phyloP scores from a whole-genome alignment of 176 grass and related monocot genomes.

The Hsuehochloa calcarea region DNA sequence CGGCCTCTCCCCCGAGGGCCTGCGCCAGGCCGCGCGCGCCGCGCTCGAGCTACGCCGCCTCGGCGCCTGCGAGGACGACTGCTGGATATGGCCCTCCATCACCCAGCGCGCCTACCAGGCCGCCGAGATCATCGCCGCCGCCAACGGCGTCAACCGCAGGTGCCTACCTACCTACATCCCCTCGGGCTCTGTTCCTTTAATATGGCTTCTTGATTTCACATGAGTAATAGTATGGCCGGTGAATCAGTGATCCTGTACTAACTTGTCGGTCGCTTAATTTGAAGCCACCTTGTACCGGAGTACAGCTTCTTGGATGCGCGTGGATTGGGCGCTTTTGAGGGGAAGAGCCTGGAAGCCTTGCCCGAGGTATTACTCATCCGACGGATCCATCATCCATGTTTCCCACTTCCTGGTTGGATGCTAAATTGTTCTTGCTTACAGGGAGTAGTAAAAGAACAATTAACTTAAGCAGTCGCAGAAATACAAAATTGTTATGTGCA shows the following conservation, averaged over 20 bases:
- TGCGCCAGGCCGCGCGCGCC: conserved; percentile 62
- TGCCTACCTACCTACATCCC: not conserved
- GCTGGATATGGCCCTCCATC: conserved; percentile 97
- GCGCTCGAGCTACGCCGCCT: conserved; percentile 78
- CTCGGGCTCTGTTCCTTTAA: not conserved
- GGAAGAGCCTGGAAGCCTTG: conserved; percentile 64
- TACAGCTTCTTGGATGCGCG: conserved; percentile 96
- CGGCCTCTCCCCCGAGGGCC: conserved; percentile 72
- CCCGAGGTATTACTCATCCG: conserved; percentile 55
- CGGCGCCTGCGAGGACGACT: conserved; percentile 84
- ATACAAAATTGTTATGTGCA: not conserved
- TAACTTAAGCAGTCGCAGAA: not conserved
- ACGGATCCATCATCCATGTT: not conserved
- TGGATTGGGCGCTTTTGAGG: conserved; percentile 79
- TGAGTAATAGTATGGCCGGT: not conserved
- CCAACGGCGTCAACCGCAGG: conserved; percentile 70
- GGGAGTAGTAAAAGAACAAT: not conserved
- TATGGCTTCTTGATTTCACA: not conserved
- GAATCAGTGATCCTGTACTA: not conserved
- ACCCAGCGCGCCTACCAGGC: conserved; percentile 92
- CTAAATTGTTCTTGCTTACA: not conserved
- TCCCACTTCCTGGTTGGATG: not conserved
- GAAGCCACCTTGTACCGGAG: conserved; percentile 83
- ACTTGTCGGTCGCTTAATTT: conserved; percentile 12
- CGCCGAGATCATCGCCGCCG: conserved; percentile 84